A percentile compares a stretch with the other conserved stretches of the same genome.
Evolutionary conservation across 179 eudicot genomes (phyloP).

Genomic region (Spinacia oleracea): DNA sequence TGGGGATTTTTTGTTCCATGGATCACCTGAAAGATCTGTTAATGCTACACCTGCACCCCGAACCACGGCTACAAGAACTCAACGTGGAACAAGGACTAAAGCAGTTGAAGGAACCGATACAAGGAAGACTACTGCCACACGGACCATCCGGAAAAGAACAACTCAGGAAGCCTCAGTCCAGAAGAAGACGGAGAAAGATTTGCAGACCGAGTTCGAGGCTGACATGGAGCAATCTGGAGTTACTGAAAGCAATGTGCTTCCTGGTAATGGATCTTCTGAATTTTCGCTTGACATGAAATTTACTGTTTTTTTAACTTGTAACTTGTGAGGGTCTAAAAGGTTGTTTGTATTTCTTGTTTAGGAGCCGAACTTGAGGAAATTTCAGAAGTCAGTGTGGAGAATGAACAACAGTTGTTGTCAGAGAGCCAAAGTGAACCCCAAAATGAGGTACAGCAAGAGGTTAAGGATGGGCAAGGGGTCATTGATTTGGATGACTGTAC

Average conservation of each 20-base stretch:
- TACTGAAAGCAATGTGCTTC: constrained; percentile 20
- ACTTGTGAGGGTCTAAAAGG: neutral
- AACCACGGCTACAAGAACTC: constrained; percentile 48
- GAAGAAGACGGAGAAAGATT: constrained; percentile 16
- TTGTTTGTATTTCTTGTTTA: neutral
- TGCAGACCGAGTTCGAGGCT: constrained; percentile 38
- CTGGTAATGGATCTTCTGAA: constrained; percentile 20
- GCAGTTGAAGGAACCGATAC: constrained; percentile 22
- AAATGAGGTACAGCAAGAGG: constrained; percentile 5
- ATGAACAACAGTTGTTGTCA: neutral
- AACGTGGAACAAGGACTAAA: constrained; percentile 34
- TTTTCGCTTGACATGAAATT: neutral
- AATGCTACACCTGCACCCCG: constrained; percentile 43
- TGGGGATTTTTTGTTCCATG: constrained; percentile 49
- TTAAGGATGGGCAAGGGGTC: constrained; percentile 12
- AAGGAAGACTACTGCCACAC: constrained; percentile 29
- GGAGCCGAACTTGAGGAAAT: constrained; percentile 12
- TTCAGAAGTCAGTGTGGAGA: constrained; percentile 20
- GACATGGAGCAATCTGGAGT: constrained; percentile 27
- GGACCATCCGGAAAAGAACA: constrained; percentile 32
- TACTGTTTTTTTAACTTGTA: neutral
- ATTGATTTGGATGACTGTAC: neutral
- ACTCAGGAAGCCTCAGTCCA: constrained; percentile 23
- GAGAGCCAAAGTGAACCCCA: constrained; percentile 22
- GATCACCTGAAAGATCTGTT: constrained; percentile 48